Evolutionary conservation across 2,329 filamentous ascomycete genomes (phyloP), one percentile per base, ranked within the genome.

Genomic region (Claviceps africana): DNA sequence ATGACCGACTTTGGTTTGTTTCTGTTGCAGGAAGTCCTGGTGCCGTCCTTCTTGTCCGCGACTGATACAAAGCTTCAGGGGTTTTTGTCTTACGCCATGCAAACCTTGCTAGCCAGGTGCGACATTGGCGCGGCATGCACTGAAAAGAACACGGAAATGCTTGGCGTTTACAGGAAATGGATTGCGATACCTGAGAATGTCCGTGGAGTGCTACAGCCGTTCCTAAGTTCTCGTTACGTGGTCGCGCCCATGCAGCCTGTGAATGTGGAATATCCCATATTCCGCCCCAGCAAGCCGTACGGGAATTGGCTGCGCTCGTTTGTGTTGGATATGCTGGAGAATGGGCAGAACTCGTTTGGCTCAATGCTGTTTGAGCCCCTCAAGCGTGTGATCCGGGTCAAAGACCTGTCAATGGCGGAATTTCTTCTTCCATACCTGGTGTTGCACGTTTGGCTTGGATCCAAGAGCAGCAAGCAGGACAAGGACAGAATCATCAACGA

Each of bases 71-170:
- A 82, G 57, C 77, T 89, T 6, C 93, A 97, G 65, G 90, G 89
- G 0, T 95, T 94, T 63, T 75, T 99, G 19, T 91, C 91, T 1
- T 98, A 86, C 67, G 87, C 85, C 2, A 96, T 98, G 82, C 93
- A 99, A 66, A 85, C 95, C 60, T 76, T 97, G 42, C 76, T 97
- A 3, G 82, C 83, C 45, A 81, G 84, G 58, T 88, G 86, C 61
- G 83, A 85, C 30, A 83, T 96, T 61, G 82, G 75, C 54, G 72
- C 77, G 11, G 79, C 77, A 0, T 74, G 72, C 50, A 65, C 64
- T 31, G 66, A 67, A 63, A 65, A 70, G 39, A 67, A 69, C 3
- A 65, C 66, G 1, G 65, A 65, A 4, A 62, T 61, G 53, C 21
- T 64, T 3, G 77, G 82, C 30, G 73, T 83, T 28, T 86, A 84